Evolutionary conservation across 306 rosid genomes (phyloP).

Genomic region (Rosa multiflora): DNA sequence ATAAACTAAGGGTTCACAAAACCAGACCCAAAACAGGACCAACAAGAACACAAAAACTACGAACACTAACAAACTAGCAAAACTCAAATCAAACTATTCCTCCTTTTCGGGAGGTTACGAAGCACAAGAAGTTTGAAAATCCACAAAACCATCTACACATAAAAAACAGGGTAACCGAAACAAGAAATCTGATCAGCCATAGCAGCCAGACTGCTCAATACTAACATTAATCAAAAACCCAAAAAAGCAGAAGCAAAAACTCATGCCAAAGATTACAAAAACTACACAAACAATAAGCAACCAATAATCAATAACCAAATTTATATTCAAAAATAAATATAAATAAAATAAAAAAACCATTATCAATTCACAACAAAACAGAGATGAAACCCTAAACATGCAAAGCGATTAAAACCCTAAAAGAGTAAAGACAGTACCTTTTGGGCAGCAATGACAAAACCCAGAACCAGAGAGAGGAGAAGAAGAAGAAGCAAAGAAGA

Average conservation of each 20-base stretch:
- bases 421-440: constrained; percentile 1
- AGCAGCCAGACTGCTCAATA: too few species aligned
- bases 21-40: background rate
- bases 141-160: background rate
- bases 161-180: background rate
- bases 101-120: background rate
- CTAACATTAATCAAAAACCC: too few species aligned
- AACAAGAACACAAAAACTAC: background rate
- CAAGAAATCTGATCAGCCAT: background rate
- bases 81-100: background rate
- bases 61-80: too few species aligned
- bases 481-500: background rate
- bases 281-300: background rate
- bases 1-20: too few species aligned
- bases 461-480: background rate
- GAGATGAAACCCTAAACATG: background rate
- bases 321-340: background rate
- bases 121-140: background rate
- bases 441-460: background rate
- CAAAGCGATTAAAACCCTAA: background rate
- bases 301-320: background rate
- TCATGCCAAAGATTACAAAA: background rate
- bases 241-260: background rate
- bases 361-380: background rate
- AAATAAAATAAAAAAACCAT: background rate